These are phyloP conservation scores for Crithidia fasciculata DNA, from an alignment of 208 protist species.

Conservation along the genomic window DNA sequence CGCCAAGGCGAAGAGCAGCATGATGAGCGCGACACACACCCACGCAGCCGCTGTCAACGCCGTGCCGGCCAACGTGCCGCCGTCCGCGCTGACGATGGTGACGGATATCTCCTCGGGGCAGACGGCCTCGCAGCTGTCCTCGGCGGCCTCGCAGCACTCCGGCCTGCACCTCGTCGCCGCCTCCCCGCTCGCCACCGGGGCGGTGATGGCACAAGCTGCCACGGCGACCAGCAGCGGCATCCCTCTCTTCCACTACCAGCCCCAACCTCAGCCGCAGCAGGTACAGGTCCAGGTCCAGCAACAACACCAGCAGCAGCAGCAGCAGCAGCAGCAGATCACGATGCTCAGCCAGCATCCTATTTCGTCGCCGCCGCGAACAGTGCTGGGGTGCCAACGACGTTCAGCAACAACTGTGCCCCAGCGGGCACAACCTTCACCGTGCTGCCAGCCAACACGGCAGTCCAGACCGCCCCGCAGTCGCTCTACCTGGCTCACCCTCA, in stretches of 20 bases:
- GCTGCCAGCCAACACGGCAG: background rate
- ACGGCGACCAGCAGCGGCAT: background rate
- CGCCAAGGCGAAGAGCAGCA: slow-evolving; percentile 17
- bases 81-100: slow-evolving; percentile 7
- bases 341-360: slow-evolving; percentile 20
- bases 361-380: slow-evolving; percentile 4
- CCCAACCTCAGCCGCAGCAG: slow-evolving; percentile 8
- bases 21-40: background rate
- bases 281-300: too few species aligned
- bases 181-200: background rate
- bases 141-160: slow-evolving; percentile 20
- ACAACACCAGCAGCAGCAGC: slow-evolving; percentile 10
- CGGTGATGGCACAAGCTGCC: slow-evolving; percentile 1
- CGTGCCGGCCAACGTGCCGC: background rate
- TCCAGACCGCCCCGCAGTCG: slow-evolving; percentile 7
- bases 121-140: slow-evolving; percentile 9
- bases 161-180: slow-evolving; percentile 5
- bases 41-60: background rate
- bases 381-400: background rate
- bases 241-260: slow-evolving; percentile 9
- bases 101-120: slow-evolving; percentile 3
- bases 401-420: slow-evolving; percentile 3
- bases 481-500: background rate
- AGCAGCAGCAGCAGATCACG: slow-evolving; percentile 12
- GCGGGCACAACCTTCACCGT: slow-evolving; percentile 9